Base-by-base conservation (phyloP, 306 rosid species). In the Cicer arietinum region DNA sequence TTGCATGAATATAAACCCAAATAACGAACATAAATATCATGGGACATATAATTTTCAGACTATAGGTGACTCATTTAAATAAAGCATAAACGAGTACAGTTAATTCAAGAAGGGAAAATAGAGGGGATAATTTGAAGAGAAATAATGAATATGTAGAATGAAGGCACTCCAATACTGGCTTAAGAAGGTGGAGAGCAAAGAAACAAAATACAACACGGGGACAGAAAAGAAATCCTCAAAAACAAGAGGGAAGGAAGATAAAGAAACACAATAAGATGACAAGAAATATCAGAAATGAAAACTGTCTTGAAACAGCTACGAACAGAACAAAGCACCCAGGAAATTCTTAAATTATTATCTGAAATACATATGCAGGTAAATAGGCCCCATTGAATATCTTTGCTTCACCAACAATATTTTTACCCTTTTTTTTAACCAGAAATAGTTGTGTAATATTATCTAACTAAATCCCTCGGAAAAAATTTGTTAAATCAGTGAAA, bases 1-100 rank as follows among this genome's bases (percentile, higher is more conserved):
- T 46, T 44, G 80, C 64, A 61, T 54, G 68, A 52, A 73, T 60
- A 58, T 56, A 73, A 56, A 68, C 35, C 50, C 63, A 68, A 20
- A 40, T 14, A 62, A 69, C n/a, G 45, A 20, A 51, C 44, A 68
- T 52, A 68, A 59, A 50, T 17, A n/a, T 5, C 46, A 44, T 13
- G 50, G 1, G 14, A 57, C 22, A 59, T 12, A 35, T 25, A 8
- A 20, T 54, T 48, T 35, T 22, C 74, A 60, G 66, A 56, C 81
- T 13, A 63, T 30, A 68, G 22, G 54, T 42, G 52, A 35, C 16
- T 59, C 25, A 13, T 43, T 30, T 18, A 65, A 45, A 48, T 30
- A 43, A 59, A 69, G 71, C 64, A 48, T 17, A 14, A 51, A 48
- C 1, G 14, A 63, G 66, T 17, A 59, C 1, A 67, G 54, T 8